Base-by-base conservation (phyloP, 2,329 filamentous ascomycete species). In the Dactylonectria macrodidyma region DNA sequence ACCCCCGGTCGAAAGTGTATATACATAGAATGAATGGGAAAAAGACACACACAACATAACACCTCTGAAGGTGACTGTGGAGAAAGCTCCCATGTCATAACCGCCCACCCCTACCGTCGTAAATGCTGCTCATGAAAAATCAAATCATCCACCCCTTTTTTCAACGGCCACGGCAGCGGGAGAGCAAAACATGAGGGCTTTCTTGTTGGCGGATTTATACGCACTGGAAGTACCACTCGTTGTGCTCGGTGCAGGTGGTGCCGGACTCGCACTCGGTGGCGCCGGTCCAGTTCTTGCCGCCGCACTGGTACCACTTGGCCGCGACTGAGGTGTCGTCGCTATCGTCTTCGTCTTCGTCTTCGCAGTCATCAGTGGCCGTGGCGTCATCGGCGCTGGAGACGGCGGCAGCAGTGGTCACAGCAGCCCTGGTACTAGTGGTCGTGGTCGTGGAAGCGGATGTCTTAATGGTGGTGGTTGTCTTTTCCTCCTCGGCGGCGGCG, bases 211-310 rank as follows among this genome's bases (percentile, higher is more conserved):
- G n/a, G 9, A 52, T 44, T 41, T 55, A 66, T 14, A 81, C 58
- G 57, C 80, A 81, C 69, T 84, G 82, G 34, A 70, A 81, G 77
- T 84, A 84, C 62, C 76, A 84, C 8, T 72, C 56, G 69, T 83
- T 83, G 62, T 73, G 70, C 57, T 75, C 69, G 56, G 76, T 74
- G 74, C 84, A 86, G 47, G 72, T 76, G 73, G 76, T 81, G 57
- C 83, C 83, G 11, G 79, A 79, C 0, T 60, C 74, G 64, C 84
- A 86, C 75, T 80, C 83, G 1, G 82, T 84, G 5, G 82, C 68
- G 30, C 84, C 84, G 12, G 72, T 71, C 77, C 77, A 85, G 48
- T 78, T 78, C 16, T 72, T 77, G 33, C 84, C 84, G 58, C 84
- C 84, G 54, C 84, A 86, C 70, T 84, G 84, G 16, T 68, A 58